Evolutionary conservation across 2,329 filamentous ascomycete genomes (phyloP).

Genomic region (Cladosporium sp.): DNA sequence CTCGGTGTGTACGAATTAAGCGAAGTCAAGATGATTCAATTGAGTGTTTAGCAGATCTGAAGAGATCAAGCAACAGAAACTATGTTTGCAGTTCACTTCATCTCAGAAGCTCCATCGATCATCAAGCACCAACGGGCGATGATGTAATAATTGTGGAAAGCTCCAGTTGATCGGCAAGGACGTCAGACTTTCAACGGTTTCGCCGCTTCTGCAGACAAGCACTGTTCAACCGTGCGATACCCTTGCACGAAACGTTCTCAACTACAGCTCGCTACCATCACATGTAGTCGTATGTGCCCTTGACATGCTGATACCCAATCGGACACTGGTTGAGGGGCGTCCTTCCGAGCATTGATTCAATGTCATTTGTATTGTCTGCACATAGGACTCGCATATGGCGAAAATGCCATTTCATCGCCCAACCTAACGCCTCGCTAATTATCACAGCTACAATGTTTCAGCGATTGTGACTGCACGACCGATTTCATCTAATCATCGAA

Average conservation of each 20-base stretch:
- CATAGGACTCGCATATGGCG: background rate
- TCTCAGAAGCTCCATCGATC: background rate
- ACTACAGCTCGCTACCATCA: background rate
- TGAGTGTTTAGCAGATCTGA: background rate
- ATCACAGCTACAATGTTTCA: background rate
- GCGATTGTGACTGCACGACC: background rate
- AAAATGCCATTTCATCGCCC: background rate
- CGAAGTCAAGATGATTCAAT: background rate
- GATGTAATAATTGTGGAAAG: slow-evolving; percentile 18
- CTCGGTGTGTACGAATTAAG: background rate
- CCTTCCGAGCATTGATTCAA: background rate
- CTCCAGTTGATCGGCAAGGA: background rate
- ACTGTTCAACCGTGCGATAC: background rate
- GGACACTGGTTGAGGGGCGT: background rate
- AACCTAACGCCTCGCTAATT: slow-evolving; percentile 35
- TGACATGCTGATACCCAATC: background rate
- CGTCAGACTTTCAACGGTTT: slow-evolving; percentile 17
- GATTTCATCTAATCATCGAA: slow-evolving; percentile 39
- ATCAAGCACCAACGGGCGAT: slow-evolving; percentile 7
- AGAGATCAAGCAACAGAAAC: background rate
- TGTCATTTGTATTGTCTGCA: background rate
- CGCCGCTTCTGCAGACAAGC: background rate
- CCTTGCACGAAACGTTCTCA: background rate
- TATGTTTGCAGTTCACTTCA: background rate
- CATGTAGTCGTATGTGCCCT: background rate